phyloP scores from a whole-genome alignment of 2,329 filamentous ascomycete species.

The Hypoxylon sp. region DNA sequence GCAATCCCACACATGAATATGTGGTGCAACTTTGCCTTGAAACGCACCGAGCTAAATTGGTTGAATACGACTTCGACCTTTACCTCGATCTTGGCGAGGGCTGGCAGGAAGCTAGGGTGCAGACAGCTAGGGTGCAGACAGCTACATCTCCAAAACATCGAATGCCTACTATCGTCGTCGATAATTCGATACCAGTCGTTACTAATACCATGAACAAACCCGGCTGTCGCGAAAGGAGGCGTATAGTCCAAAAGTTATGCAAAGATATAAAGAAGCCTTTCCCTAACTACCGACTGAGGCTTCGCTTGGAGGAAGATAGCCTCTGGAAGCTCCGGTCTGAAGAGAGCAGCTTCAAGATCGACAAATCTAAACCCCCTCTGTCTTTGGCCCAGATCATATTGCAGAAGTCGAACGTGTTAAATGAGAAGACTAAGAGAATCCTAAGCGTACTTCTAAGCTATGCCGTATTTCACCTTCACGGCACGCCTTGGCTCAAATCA shows the following conservation, averaged over 20 bases:
- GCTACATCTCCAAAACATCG: background rate
- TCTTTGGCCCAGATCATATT: conserved; percentile 3
- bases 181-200: background rate
- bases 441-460: conserved; percentile 15
- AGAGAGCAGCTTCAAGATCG: conserved; percentile 8
- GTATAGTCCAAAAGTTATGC: conserved; percentile 1
- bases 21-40: conserved; percentile 13
- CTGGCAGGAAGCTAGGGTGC: conserved; percentile 19
- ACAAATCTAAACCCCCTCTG: conserved; percentile 4
- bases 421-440: conserved; percentile 16
- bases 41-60: conserved; percentile 11
- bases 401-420: conserved; percentile 5
- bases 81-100: conserved; percentile 4
- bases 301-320: conserved; percentile 1
- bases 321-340: conserved; percentile 9
- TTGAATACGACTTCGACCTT: conserved; percentile 11
- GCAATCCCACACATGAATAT: conserved; percentile 5
- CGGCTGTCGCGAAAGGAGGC: background rate
- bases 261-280: background rate
- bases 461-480: conserved; percentile 15
- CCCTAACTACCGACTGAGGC: conserved; percentile 3
- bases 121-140: background rate
- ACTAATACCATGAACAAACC: background rate
- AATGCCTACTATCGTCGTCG: background rate
- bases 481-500: conserved; percentile 17